Conservation (phyloP, 108 stramenopile genomes). For the Bacterosira constricta region DNA sequence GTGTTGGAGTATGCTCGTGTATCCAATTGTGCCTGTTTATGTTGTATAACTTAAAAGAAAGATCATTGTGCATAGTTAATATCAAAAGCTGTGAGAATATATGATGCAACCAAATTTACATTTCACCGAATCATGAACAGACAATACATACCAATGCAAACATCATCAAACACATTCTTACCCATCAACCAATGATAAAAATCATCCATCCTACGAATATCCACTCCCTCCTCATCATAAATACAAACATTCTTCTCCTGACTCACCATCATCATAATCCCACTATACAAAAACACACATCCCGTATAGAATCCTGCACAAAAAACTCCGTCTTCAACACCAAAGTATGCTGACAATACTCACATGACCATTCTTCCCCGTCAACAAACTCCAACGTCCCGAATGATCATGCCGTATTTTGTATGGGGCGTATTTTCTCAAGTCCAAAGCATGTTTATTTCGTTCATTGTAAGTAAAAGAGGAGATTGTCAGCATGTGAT, state of each 20-base stretch:
- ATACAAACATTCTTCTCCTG: constrained; percentile 95
- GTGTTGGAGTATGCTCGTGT: constrained; percentile 87
- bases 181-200: constrained; percentile 97
- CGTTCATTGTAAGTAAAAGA: too few relatives aligned
- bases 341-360: constrained; percentile 69
- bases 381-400: constrained; percentile 66
- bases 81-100: neutral
- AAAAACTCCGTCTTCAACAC: constrained; percentile 73
- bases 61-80: neutral
- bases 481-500: too few relatives aligned
- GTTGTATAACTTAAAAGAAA: neutral
- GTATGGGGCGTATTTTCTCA: constrained; percentile 65
- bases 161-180: too few relatives aligned
- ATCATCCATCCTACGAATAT: constrained; percentile 89
- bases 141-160: too few relatives aligned
- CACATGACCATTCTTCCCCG: constrained; percentile 60
- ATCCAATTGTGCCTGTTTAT: constrained; percentile 71
- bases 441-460: constrained; percentile 77
- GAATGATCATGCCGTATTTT: constrained; percentile 78
- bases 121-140: neutral
- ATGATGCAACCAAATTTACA: neutral
- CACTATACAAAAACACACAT: constrained; percentile 95
- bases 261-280: constrained; percentile 91
- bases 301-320: constrained; percentile 83
- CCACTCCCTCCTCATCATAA: constrained; percentile 94